These are phyloP conservation scores for Ambrosiella xylebori DNA, from an alignment of 2,329 filamentous ascomycete genomes.

Conservation along the genomic window DNA sequence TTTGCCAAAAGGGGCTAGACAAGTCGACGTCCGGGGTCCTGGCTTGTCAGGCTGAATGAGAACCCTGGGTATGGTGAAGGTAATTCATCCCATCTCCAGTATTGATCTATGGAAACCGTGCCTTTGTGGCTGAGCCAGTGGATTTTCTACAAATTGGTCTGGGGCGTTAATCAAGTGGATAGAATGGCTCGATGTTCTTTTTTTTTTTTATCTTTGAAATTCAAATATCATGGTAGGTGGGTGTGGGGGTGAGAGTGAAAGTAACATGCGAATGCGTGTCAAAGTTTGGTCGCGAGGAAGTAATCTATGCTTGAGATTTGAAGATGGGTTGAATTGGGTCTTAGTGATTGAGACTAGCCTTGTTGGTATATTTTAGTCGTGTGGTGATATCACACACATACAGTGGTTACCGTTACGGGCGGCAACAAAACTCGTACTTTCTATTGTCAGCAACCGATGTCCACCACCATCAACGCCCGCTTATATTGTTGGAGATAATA, in stretches of 20 bases:
- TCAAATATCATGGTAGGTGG: too few species aligned
- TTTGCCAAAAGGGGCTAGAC: not conserved
- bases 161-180: not conserved
- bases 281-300: too few species aligned
- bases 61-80: not conserved
- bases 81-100: not conserved
- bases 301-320: too few species aligned
- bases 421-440: not conserved
- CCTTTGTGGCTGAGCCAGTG: not conserved
- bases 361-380: not conserved
- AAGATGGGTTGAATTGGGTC: too few species aligned
- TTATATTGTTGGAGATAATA: not conserved
- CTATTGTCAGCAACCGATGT: not conserved
- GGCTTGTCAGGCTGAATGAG: not conserved
- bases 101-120: not conserved
- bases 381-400: not conserved
- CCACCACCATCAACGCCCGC: not conserved
- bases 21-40: not conserved
- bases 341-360: not conserved
- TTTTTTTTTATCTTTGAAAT: too few species aligned
- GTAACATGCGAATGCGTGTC: too few species aligned
- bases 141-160: not conserved
- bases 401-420: not conserved
- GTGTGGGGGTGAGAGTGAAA: too few species aligned
- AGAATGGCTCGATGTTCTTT: too few species aligned